Evolutionary conservation across 306 rosid species (phyloP), one percentile per base, ranked within the genome.

Genomic region (Gillenia trifoliata): DNA sequence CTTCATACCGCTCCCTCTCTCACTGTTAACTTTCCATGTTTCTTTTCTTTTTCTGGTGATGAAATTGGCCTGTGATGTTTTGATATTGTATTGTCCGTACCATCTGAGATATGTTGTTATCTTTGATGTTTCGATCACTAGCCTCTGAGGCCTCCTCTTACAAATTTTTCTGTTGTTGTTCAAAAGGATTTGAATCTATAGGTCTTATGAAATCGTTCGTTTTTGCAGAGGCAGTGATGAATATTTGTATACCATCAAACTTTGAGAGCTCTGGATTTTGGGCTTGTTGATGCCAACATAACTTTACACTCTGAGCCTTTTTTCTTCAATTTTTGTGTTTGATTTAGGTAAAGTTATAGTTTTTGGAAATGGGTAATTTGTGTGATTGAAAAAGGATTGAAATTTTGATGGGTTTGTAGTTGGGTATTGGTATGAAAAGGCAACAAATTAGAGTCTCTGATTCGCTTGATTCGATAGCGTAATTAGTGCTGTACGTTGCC

Each of bases 231-330:
- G 96, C 97, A 0, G 79, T 83, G 93, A 91, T 29, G 98, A 82
- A 59, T 47, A 54, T 68, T 23, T 52, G 62, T 86, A 74, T 90
- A 89, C 96, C 98, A 93, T 93, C 98, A 91, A 91, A 91, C 98
- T 91, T 20, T 93, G 98, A 93, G 74, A 89, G 91, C 98, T 84
- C 61, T 25, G 9, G 3, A 1, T 45, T 4, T 30, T 3, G 76
- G 71, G 96, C 87, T 91, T 89, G 79, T 89, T 89, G 98, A 91
- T 93, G 97, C 66, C 8, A 84, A 20, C 49, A 26, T 66, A 85
- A 67, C 73, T 3, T 71, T 63, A 55, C 22, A 63, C 15, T 61
- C 95, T 88, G 96, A 90, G 98, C 96, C 87, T 74, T 9, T 36
- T 26, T 34, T 1, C 1, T 8, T 19, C 9, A 11, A 36, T 16